phyloP scores from a whole-genome alignment of 177 flowering plant genomes.

The Tripterygium wilfordii region DNA sequence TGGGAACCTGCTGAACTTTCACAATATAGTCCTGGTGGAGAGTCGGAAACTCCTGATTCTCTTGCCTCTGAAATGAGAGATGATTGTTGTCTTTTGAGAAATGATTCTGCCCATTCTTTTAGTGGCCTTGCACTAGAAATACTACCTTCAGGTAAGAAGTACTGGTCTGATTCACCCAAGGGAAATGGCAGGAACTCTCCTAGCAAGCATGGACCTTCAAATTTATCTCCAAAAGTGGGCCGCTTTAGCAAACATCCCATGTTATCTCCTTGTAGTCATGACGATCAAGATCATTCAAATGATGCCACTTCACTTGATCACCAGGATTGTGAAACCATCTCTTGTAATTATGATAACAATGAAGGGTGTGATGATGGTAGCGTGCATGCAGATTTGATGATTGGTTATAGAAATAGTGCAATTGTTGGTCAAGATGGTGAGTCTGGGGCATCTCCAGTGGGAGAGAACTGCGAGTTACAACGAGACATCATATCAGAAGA shows the following conservation, averaged over 20 bases:
- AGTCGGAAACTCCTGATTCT: constrained; percentile 16
- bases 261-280: constrained; percentile 10
- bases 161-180: constrained; percentile 75
- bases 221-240: too few relatives aligned
- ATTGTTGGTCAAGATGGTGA: constrained; percentile 3
- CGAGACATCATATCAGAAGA: constrained; percentile 23
- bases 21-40: constrained; percentile 20
- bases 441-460: constrained; percentile 3
- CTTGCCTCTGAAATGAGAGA: constrained; percentile 28
- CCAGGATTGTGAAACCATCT: not conserved
- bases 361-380: not conserved
- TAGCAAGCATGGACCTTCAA: constrained; percentile 22
- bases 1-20: constrained; percentile 43
- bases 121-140: constrained; percentile 42
- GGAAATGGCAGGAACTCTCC: constrained; percentile 37
- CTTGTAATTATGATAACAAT: not conserved
- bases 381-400: not conserved
- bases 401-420: constrained; percentile 1
- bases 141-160: constrained; percentile 71
- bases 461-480: constrained; percentile 3
- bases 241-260: too few relatives aligned
- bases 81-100: constrained; percentile 17
- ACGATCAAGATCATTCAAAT: constrained; percentile 10
- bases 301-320: constrained; percentile 11
- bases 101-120: constrained; percentile 19